Evolutionary conservation across 176 grass and related monocot genomes (phyloP), one percentile per base, ranked within the genome.

Genomic region (Musa schizocarpa): DNA sequence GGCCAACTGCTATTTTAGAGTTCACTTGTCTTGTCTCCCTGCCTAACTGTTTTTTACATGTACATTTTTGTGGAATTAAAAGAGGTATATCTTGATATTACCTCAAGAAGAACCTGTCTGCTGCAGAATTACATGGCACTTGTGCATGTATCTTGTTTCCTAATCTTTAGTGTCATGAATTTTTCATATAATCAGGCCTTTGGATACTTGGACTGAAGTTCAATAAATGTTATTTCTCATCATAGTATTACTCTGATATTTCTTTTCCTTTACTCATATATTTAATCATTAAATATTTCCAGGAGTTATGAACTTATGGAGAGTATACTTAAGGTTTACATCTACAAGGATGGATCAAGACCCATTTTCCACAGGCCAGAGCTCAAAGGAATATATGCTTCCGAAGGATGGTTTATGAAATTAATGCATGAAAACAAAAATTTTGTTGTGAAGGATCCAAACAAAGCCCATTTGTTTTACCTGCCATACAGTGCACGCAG

Each of bases 391-490:
- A 62, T 62, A 21, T 62, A 62, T 62, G 57, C 57, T 17, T 62
- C 57, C 21, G 57, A 62, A 62, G 57, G 57, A n/a, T 62, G 57
- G 57, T 62, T 62, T 62, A 62, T 62, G 57, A 62, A 62, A 62
- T 17, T n/a, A 62, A 62, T 62, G 17, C 14, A 8, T 14, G 57
- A 62, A 62, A 62, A 17, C 57, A 62, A 62, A n/a, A 17, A 4
- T 62, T 62, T 62, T 62, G 57, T 62, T 62, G 57, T 62, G 57
- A 62, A 62, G 57, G 57, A 62, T 62, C 57, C 57, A 62, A 19
- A 62, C 57, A 62, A 62, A 62, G 57, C 57, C 14, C 57, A 62
- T n/a, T 62, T 62, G 57, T 62, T 62, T 62, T 62, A 62, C 57
- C 57, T 62, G 14, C 57, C 57, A 62, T 62, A 17, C 8, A 62